Evolutionary conservation across 1,284 basidiomycete genomes (phyloP), one percentile per base, ranked within the genome.

Genomic region (Sanghuangporus sanghuang): DNA sequence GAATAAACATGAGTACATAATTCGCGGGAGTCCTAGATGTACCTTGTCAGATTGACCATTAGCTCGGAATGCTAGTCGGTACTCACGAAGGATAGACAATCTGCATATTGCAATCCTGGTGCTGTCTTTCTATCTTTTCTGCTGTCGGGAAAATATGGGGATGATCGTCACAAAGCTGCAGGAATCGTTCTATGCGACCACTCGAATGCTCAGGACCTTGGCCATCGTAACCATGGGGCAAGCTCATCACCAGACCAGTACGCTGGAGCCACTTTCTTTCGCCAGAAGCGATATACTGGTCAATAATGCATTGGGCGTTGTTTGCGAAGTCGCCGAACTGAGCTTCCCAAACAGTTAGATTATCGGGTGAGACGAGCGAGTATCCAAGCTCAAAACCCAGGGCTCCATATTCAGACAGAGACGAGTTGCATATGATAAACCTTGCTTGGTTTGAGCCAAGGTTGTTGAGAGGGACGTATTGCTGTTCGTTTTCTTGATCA

Each of bases 71-170:
- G 58, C 58, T 52, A 58, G 40, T 18, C 42, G 54, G 2, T 21
- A 81, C 89, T 75, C 73, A 90, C 85, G 96, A 96, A 18, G 93
- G 91, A 79, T 98, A 98, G 46, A 97, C 93, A 68, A 98, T 90
- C 78, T 98, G 96, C 95, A 99, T 96, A 76, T 99, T 99, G 77
- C 95, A 96, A 76, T 99, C 97, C 79, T 99, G 97, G 74, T 98
- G 95, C 74, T 97, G 95, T 62, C 97, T 83, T 74, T 96, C 93
- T 68, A 96, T 80, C 82, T 96, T 96, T 76, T 97, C 88, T 1
- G 85, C 83, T 0, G 87, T 86, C 4, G 97, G 97, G 86, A 89
- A 98, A 68, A 90, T 74, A 75, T 96, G 85, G 9, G 96, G 96
- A 75, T 99, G 95, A 73, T 99, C 97, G 76, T 98, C 97, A 72